These are phyloP conservation scores for Cavenderia fasciculata DNA, from an alignment of 78 protist genomes.

Conservation along the genomic window DNA sequence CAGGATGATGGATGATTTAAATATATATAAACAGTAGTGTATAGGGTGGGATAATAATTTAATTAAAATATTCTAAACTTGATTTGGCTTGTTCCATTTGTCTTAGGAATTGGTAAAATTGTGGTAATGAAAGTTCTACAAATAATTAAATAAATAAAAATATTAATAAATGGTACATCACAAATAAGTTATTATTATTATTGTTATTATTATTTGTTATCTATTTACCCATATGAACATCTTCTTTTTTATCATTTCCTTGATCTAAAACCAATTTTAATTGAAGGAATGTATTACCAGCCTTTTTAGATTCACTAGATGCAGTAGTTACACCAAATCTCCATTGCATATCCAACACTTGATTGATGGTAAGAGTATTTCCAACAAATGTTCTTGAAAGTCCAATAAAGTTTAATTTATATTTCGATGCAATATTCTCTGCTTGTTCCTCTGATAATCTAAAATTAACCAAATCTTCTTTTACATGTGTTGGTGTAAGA, in stretches of 20 bases:
- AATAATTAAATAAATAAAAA: background rate
- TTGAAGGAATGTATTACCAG: slow-evolving; percentile 62
- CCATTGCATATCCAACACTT: slow-evolving; percentile 83
- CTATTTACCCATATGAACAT: slow-evolving; percentile 67
- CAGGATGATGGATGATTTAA: no score
- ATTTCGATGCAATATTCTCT: slow-evolving; percentile 29
- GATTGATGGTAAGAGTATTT: slow-evolving; percentile 60
- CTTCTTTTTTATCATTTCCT: slow-evolving; percentile 73
- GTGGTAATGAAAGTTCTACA: slow-evolving; percentile 73
- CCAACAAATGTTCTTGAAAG: slow-evolving; percentile 78
- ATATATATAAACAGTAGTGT: no score
- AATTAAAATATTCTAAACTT: slow-evolving; percentile 76
- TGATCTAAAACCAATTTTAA: slow-evolving; percentile 72
- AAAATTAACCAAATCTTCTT: slow-evolving; percentile 49
- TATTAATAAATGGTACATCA: background rate
- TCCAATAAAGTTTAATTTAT: slow-evolving; percentile 51
- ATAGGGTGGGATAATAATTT: no score
- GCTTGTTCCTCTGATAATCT: slow-evolving; percentile 62
- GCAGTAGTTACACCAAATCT: slow-evolving; percentile 78
- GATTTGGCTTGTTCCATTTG: slow-evolving; percentile 83
- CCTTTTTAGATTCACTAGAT: slow-evolving; percentile 9
- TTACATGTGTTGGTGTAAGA: slow-evolving; percentile 31
- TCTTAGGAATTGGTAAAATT: slow-evolving; percentile 77
- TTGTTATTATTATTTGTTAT: background rate
- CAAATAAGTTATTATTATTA: background rate